These are phyloP conservation scores for Penicillium thymicola DNA, from an alignment of 2,329 filamentous ascomycete species.

Conservation along the genomic window DNA sequence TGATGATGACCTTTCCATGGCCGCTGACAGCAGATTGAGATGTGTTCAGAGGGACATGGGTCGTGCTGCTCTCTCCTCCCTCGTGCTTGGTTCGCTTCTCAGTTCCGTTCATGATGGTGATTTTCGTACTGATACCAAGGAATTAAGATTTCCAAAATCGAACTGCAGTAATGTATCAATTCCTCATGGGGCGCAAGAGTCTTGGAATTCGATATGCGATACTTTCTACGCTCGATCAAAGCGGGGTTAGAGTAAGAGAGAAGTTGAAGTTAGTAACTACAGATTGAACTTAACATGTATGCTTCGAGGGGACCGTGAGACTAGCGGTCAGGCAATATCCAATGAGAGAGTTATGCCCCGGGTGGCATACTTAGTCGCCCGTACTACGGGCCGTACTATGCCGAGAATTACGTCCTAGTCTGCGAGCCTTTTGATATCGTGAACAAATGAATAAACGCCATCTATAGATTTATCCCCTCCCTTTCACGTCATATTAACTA, in stretches of 20 bases:
- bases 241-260: not conserved
- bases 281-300: no score
- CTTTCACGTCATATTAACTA: not conserved
- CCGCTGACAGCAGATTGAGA: not conserved
- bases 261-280: no score
- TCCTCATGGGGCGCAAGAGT: not conserved
- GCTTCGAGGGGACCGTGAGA: no score
- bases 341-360: no score
- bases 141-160: not conserved
- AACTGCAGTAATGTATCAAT: not conserved
- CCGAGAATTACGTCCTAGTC: not conserved
- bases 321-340: no score
- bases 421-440: not conserved
- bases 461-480: not conserved
- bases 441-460: not conserved
- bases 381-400: no score
- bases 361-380: no score
- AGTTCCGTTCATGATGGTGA: not conserved
- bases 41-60: not conserved
- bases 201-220: not conserved
- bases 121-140: not conserved
- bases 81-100: not conserved
- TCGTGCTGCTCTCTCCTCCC: not conserved
- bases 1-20: not conserved
- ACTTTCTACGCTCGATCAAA: not conserved